A percentile compares a stretch with the other conserved stretches of the same genome.
Conservation (phyloP, 2,329 filamentous ascomycete species). For the Magnaporthiopsis rhizophila region DNA sequence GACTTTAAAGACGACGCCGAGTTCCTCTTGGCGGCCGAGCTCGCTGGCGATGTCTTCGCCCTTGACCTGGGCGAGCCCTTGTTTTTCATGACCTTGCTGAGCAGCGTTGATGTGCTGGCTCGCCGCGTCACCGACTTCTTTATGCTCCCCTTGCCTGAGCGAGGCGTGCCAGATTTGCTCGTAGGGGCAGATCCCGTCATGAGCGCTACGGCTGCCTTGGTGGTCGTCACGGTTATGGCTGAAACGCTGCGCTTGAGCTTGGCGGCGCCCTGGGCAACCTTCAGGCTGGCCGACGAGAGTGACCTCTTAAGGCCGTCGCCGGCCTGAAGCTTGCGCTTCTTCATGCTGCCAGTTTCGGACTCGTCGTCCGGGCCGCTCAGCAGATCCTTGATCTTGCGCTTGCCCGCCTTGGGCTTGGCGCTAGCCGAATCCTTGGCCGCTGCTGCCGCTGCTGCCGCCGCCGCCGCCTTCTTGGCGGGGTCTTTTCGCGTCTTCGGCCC, state of each 20-base stretch:
- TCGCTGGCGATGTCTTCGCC: conserved; percentile 1
- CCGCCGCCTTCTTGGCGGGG: conserved; percentile 35
- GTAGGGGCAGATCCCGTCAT: conserved; percentile 15
- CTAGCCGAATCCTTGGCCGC: conserved; percentile 17
- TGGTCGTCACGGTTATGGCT: conserved; percentile 29
- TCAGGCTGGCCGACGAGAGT: conserved; percentile 22
- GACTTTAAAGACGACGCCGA: conserved; percentile 1
- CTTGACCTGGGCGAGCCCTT: conserved; percentile 3
- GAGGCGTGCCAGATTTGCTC: conserved; percentile 12
- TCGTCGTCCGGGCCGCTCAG: conserved; percentile 29
- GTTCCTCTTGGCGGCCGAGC: conserved; percentile 2
- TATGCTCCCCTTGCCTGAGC: background rate
- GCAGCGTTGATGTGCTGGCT: conserved; percentile 4
- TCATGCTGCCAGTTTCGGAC: conserved; percentile 20
- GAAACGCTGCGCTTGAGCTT: conserved; percentile 30
- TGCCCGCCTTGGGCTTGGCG: conserved; percentile 37
- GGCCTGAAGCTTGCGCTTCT: conserved; percentile 40
- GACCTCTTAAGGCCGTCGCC: conserved; percentile 26
- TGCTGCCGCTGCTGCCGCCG: conserved; percentile 12
- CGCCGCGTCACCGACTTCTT: conserved; percentile 5
- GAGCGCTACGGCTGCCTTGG: conserved; percentile 17
- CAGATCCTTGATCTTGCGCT: conserved; percentile 49
- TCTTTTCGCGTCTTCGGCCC: conserved; percentile 53
- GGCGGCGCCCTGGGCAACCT: conserved; percentile 27
- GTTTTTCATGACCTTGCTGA: background rate